Evolutionary conservation across 1,139 yeast species (phyloP), one percentile per base, ranked within the genome.

Genomic region (Geotrichum candidum): DNA sequence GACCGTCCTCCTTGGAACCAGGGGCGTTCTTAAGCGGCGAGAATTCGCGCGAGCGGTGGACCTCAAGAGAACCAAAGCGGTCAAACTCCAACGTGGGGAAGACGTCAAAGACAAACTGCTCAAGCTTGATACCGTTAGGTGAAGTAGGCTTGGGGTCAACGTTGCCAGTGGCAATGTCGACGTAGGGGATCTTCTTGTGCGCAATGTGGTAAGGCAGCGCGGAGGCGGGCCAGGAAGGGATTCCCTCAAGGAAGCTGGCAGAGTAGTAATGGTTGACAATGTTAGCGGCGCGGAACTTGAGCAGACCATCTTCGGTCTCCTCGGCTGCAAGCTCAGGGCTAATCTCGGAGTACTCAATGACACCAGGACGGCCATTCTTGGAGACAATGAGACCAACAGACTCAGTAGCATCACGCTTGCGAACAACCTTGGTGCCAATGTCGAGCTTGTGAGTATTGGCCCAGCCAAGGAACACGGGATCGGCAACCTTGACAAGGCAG

Each of bases 261-360:
- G 94, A 87, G 76, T 94, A 95, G 77, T 92, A 95, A 76, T 95
- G 99, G 73, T 95, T 95, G 64, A 94, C 99, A 67, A 95, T 95
- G 76, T 95, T 95, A 29, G 97, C 99, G 7, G 98, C 97, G 68
- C 99, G 82, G 70, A 90, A 82, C 68, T 83, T 84, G 64, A 95
- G 80, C 67, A 87, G 80, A 69, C 85, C 82, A 18, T 76, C 72
- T 13, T 83, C 81, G 62, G 83, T 87, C 52, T 77, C 77, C 65
- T 84, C 85, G 69, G 83, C 84, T 45, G 95, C 88, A 69, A 92
- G 80, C 67, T 88, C 94, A 51, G 77, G 71, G 13, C 91, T 80
- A 66, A 95, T 91, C 75, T 95, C 99, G 61, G 96, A 87, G 76
- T 95, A 95, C 75, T 95, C 99, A 69, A 95, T 88, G 57, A 95